These are phyloP conservation scores for Mucor racemosus DNA, from an alignment of 371 early-diverging fungal species.

Conservation along the genomic window DNA sequence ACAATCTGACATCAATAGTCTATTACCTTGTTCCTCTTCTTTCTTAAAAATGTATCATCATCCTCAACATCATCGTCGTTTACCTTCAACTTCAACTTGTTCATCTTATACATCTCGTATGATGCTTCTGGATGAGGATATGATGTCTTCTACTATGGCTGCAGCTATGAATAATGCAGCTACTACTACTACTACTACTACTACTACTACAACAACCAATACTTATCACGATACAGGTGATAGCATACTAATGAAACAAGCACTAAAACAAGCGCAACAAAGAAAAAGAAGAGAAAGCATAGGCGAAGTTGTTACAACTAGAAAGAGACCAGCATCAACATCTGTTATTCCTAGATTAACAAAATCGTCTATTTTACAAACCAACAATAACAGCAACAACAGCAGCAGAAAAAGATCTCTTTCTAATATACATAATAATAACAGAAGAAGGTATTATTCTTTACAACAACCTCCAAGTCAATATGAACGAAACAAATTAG, in stretches of 20 bases:
- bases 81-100: constrained; percentile 3
- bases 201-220: not conserved
- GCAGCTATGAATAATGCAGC: not conserved
- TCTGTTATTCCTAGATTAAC: constrained; percentile 36
- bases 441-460: constrained; percentile 3
- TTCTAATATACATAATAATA: constrained; percentile 1
- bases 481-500: constrained; percentile 12
- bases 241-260: constrained; percentile 25
- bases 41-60: constrained; percentile 12
- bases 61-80: not conserved
- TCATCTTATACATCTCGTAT: constrained; percentile 9
- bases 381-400: constrained; percentile 11
- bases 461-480: constrained; percentile 12
- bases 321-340: constrained; percentile 25
- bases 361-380: constrained; percentile 32
- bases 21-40: constrained; percentile 15
- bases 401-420: constrained; percentile 2
- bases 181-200: not conserved
- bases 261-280: constrained; percentile 12
- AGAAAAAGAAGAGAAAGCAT: constrained; percentile 41
- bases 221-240: constrained; percentile 1
- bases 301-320: constrained; percentile 22
- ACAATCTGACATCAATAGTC: not conserved
- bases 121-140: constrained; percentile 1
- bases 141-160: not conserved